Conservation (phyloP, 257 asterid genomes). For the Capsicum pubescens region DNA sequence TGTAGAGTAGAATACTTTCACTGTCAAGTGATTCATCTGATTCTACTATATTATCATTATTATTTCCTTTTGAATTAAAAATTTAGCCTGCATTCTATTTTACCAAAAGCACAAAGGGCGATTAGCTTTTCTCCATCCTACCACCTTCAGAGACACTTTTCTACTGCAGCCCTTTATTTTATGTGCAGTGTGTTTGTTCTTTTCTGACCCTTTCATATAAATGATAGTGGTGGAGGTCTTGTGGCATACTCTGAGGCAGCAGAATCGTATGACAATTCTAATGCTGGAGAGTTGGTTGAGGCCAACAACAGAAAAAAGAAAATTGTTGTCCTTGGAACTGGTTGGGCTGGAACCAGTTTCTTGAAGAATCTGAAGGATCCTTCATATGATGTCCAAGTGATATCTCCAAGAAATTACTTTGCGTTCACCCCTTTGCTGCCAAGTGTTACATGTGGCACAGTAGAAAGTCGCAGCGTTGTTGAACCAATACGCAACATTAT, state of each 20-base stretch:
- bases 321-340: slow-evolving; percentile 97
- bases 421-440: slow-evolving; percentile 96
- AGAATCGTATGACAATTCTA: slow-evolving; percentile 47
- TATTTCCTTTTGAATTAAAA: slow-evolving; percentile 8
- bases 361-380: slow-evolving; percentile 75
- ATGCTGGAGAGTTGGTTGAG: slow-evolving; percentile 43
- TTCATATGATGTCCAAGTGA: slow-evolving; percentile 83
- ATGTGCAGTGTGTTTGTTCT: slow-evolving; percentile 22
- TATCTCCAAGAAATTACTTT: slow-evolving; percentile 94
- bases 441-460: slow-evolving; percentile 94
- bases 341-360: slow-evolving; percentile 97
- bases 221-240: slow-evolving; percentile 80
- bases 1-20: not conserved
- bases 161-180: not conserved
- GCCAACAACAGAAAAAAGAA: slow-evolving; percentile 62
- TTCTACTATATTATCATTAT: not conserved
- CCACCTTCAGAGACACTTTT: not conserved
- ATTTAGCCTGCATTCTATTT: not conserved
- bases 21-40: not conserved
- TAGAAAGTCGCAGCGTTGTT: slow-evolving; percentile 92
- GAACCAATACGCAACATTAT: slow-evolving; percentile 95
- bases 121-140: not conserved
- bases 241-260: slow-evolving; percentile 83
- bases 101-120: not conserved
- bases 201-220: slow-evolving; percentile 22